phyloP scores from a whole-genome alignment of 2,329 filamentous ascomycete genomes.

The Monosporascus ibericus region DNA sequence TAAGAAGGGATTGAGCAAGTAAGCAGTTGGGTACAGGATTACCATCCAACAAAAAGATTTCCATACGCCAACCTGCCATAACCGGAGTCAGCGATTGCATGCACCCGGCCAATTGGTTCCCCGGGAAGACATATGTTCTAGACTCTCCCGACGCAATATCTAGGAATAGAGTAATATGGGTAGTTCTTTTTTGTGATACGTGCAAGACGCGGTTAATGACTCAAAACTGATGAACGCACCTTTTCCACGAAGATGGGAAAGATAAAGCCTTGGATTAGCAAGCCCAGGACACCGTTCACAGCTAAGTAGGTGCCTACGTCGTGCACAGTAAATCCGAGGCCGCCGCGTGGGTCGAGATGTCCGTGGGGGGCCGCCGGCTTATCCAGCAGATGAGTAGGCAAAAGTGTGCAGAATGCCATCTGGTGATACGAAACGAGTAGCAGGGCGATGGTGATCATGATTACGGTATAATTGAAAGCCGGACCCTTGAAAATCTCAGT shows the following conservation, averaged over 20 bases:
- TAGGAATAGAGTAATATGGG: background rate
- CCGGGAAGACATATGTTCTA: too few relatives aligned
- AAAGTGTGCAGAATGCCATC: constrained; percentile 37
- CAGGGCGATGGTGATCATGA: constrained; percentile 35
- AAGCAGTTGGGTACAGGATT: constrained; percentile 59
- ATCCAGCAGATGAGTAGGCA: constrained; percentile 38
- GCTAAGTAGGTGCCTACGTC: constrained; percentile 64
- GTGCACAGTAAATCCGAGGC: constrained; percentile 59
- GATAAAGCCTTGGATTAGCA: constrained; percentile 66
- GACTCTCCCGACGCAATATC: too few relatives aligned
- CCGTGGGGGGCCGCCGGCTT: constrained; percentile 21
- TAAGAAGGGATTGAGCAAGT: constrained; percentile 64
- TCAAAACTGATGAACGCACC: background rate
- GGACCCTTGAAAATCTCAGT: constrained; percentile 17
- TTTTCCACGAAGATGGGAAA: constrained; percentile 59
- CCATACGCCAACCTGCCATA: constrained; percentile 55
- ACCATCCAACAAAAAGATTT: constrained; percentile 59
- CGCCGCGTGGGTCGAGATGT: constrained; percentile 44
- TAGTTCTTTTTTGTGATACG: background rate
- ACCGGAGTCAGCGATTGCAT: background rate
- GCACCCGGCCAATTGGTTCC: too few relatives aligned
- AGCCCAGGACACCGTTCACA: constrained; percentile 63
- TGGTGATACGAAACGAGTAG: constrained; percentile 39
- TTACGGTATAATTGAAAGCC: constrained; percentile 32
- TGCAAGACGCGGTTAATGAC: background rate